These are phyloP conservation scores for Aspergillus phoenicis DNA, from an alignment of 2,329 filamentous ascomycete genomes.

Conservation along the genomic window DNA sequence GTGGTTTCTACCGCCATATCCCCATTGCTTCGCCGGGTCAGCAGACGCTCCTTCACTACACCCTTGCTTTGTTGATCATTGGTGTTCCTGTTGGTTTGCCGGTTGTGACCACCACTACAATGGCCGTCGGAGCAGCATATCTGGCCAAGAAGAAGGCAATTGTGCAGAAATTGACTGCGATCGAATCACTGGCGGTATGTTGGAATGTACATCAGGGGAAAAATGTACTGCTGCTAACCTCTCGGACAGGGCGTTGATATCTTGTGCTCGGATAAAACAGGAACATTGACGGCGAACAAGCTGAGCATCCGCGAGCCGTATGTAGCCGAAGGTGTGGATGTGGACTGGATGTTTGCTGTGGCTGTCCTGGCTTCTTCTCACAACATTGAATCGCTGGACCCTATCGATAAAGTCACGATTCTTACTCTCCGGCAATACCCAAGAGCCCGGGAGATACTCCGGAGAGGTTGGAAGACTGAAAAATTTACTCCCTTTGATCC, in stretches of 20 bases:
- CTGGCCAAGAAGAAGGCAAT: slow-evolving; percentile 77
- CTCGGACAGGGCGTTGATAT: slow-evolving; percentile 65
- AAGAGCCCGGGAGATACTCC: slow-evolving; percentile 72
- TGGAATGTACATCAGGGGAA: not conserved
- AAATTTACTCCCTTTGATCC: slow-evolving; percentile 73
- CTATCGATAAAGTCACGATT: slow-evolving; percentile 78
- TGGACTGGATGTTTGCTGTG: slow-evolving; percentile 84
- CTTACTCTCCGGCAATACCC: slow-evolving; percentile 74
- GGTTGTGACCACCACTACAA: slow-evolving; percentile 75
- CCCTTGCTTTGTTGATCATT: slow-evolving; percentile 71
- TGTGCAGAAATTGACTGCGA: slow-evolving; percentile 77
- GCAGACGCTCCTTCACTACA: slow-evolving; percentile 68
- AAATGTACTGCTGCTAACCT: slow-evolving; percentile 12
- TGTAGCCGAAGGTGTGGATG: slow-evolving; percentile 73
- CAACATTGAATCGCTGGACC: slow-evolving; percentile 75
- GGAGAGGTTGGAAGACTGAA: slow-evolving; percentile 73
- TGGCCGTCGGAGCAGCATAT: slow-evolving; percentile 76
- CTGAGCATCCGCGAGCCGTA: slow-evolving; percentile 76
- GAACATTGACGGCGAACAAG: slow-evolving; percentile 66
- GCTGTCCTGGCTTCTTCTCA: slow-evolving; percentile 75
- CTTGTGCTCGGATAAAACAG: slow-evolving; percentile 80
- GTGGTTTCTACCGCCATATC: slow-evolving; percentile 74
- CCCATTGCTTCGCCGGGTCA: slow-evolving; percentile 58
- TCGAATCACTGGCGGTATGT: slow-evolving; percentile 69
- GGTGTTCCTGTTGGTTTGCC: slow-evolving; percentile 81